These are phyloP conservation scores for Gymnopus androsaceus DNA, from an alignment of 1,284 basidiomycete genomes.

Conservation along the genomic window DNA sequence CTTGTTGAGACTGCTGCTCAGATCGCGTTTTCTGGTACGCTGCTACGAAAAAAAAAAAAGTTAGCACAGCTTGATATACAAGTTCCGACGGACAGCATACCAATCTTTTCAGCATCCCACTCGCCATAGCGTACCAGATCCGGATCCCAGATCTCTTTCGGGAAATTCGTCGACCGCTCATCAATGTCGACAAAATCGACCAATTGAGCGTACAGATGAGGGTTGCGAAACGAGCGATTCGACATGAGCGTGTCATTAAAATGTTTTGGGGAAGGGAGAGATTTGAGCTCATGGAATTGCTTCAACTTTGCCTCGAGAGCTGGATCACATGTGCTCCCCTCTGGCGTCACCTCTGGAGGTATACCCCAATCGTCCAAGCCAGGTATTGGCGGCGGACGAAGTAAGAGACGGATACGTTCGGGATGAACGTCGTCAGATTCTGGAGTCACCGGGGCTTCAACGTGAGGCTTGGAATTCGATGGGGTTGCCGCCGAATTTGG, in stretches of 20 bases:
- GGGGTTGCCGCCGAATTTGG: not conserved
- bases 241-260: constrained; percentile 94
- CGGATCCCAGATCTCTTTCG: constrained; percentile 69
- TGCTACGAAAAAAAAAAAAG: constrained; percentile 34
- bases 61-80: constrained; percentile 28
- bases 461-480: no score
- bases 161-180: constrained; percentile 83
- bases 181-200: constrained; percentile 91
- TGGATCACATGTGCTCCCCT: constrained; percentile 4
- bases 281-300: constrained; percentile 76
- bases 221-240: constrained; percentile 91
- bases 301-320: constrained; percentile 69
- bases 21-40: constrained; percentile 47
- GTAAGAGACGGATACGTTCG: constrained; percentile 50
- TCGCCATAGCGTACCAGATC: constrained; percentile 52
- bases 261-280: constrained; percentile 64
- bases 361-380: constrained; percentile 80
- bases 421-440: constrained; percentile 39
- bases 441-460: not conserved
- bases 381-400: constrained; percentile 64
- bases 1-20: constrained; percentile 31
- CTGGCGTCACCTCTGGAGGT: constrained; percentile 52
- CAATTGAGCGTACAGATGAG: constrained; percentile 89
- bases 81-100: constrained; percentile 45
- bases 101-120: constrained; percentile 73